Percentiles rank a stretch among this genome's conserved stretches.
Evolutionary conservation across 306 rosid species (phyloP).

Genomic region (Arachis stenosperma): DNA sequence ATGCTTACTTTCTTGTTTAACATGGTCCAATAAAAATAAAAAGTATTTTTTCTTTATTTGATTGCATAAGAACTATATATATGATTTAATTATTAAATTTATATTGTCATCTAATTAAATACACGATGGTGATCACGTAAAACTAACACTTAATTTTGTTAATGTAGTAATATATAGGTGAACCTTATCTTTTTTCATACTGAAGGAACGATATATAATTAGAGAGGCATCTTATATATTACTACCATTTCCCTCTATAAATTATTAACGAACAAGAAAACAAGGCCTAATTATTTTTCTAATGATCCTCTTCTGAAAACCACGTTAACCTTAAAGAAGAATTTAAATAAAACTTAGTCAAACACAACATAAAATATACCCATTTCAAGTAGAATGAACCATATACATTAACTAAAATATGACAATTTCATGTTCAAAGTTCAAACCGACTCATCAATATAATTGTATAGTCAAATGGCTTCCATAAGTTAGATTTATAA

Average conservation of each 20-base stretch:
- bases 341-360: slow-evolving; percentile 11
- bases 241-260: background rate
- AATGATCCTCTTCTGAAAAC: background rate
- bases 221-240: background rate
- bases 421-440: background rate
- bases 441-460: slow-evolving; percentile 8
- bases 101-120: no score
- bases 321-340: background rate
- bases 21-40: background rate
- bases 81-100: no score
- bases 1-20: background rate
- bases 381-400: slow-evolving; percentile 3
- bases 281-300: background rate
- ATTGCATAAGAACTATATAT: no score
- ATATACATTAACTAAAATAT: background rate
- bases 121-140: no score
- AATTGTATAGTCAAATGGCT: slow-evolving; percentile 3
- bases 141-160: no score
- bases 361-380: background rate
- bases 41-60: background rate
- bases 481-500: slow-evolving; percentile 12
- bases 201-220: no score
- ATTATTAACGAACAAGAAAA: background rate
- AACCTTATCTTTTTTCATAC: background rate
- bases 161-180: no score